Evolutionary conservation across 2,329 filamentous ascomycete genomes (phyloP).

Genomic region (Fusarium globosum): DNA sequence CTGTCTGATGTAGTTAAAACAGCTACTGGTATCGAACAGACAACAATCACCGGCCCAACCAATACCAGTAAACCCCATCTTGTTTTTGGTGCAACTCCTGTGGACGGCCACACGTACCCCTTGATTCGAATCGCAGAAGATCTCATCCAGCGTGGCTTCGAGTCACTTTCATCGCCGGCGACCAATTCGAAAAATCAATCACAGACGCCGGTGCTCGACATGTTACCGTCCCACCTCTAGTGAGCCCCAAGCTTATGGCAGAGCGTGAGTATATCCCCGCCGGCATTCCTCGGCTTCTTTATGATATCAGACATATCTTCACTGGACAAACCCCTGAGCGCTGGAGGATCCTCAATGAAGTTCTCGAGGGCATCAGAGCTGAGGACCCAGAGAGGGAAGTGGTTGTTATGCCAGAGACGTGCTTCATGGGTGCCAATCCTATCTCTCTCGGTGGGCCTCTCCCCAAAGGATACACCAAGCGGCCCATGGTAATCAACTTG

Average conservation of each 20-base stretch:
- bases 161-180: constrained; percentile 56
- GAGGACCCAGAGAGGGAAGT: constrained; percentile 52
- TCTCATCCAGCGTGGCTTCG: constrained; percentile 54
- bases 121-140: constrained; percentile 50
- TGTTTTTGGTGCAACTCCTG: constrained; percentile 44
- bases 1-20: constrained; percentile 1
- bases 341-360: constrained; percentile 48
- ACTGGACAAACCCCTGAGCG: constrained; percentile 46
- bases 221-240: constrained; percentile 31
- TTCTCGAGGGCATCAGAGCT: constrained; percentile 50
- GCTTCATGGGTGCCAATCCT: constrained; percentile 53
- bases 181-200: constrained; percentile 50
- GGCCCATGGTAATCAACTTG: constrained; percentile 54
- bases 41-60: not conserved
- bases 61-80: constrained; percentile 44
- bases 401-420: constrained; percentile 56
- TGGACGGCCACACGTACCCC: constrained; percentile 48
- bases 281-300: constrained; percentile 46
- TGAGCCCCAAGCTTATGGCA: constrained; percentile 34
- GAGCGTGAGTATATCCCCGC: constrained; percentile 27
- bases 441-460: constrained; percentile 52
- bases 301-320: constrained; percentile 44
- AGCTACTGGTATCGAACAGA: constrained; percentile 10
- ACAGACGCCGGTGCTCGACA: constrained; percentile 53
- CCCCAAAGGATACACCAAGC: constrained; percentile 51